Evolutionary conservation across 179 eudicot species (phyloP).

Genomic region (Patellifolia procumbens): DNA sequence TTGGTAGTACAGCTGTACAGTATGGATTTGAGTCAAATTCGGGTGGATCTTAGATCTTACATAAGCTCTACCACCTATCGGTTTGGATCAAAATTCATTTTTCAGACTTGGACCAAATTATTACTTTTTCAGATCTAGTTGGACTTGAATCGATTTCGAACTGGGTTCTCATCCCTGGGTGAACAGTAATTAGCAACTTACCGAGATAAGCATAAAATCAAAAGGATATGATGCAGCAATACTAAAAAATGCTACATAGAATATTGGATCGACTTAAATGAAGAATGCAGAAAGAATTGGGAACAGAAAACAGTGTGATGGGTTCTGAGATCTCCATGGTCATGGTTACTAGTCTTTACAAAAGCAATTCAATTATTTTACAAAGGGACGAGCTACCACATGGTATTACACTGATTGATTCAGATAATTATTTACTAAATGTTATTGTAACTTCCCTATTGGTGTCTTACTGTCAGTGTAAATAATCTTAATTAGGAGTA

Average conservation of each 20-base stretch:
- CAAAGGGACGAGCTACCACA: background rate
- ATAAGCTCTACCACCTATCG: no score
- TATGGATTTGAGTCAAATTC: no score
- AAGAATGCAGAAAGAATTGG: background rate
- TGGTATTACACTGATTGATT: background rate
- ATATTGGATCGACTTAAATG: conserved; percentile 8
- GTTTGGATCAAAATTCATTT: no score
- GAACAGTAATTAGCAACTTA: no score
- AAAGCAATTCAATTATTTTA: conserved; percentile 1
- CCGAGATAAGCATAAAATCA: background rate
- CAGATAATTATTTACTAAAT: background rate
- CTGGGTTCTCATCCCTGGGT: no score
- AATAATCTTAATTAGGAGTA: background rate
- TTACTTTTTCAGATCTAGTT: no score
- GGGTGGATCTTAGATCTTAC: no score
- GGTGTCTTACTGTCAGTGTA: background rate
- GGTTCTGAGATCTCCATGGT: background rate
- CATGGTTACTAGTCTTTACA: background rate
- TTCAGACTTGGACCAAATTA: no score
- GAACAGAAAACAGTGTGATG: background rate
- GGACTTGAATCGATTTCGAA: no score
- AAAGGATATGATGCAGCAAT: background rate
- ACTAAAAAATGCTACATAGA: background rate
- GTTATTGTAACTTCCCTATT: conserved; percentile 2
- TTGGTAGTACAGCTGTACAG: no score